Evolutionary conservation across 2,329 filamentous ascomycete species (phyloP).

Genomic region (Diaporthe nobilis): DNA sequence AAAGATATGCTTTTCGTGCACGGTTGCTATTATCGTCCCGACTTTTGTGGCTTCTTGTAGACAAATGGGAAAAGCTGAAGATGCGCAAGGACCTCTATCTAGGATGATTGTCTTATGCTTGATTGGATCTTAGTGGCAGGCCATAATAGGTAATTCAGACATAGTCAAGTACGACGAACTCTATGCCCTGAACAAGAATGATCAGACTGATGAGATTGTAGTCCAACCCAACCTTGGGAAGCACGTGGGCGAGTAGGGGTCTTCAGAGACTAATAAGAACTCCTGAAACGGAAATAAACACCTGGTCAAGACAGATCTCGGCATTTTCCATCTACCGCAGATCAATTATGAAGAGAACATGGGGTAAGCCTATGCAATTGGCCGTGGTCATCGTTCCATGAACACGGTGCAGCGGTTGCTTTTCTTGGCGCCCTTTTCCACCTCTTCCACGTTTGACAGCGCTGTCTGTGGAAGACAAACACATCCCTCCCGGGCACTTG

Average conservation of each 20-base stretch:
- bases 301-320: neutral
- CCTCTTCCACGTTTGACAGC: neutral
- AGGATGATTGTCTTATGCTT: neutral
- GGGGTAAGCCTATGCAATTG: neutral
- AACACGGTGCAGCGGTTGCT: neutral
- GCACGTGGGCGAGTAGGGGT: neutral
- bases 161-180: neutral
- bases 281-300: neutral
- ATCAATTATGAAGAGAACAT: neutral
- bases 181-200: no score
- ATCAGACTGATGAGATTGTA: neutral
- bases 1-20: neutral
- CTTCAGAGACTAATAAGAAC: no score
- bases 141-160: neutral
- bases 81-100: neutral
- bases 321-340: neutral
- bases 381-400: neutral
- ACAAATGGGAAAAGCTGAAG: neutral
- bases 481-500: conserved; percentile 3
- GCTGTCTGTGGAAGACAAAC: neutral
- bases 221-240: neutral
- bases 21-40: neutral
- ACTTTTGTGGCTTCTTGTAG: neutral
- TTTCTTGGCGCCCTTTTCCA: neutral
- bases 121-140: neutral